Conservation (phyloP, 495 filamentous ascomycete genomes). For the Tuber microsphaerosporum region DNA sequence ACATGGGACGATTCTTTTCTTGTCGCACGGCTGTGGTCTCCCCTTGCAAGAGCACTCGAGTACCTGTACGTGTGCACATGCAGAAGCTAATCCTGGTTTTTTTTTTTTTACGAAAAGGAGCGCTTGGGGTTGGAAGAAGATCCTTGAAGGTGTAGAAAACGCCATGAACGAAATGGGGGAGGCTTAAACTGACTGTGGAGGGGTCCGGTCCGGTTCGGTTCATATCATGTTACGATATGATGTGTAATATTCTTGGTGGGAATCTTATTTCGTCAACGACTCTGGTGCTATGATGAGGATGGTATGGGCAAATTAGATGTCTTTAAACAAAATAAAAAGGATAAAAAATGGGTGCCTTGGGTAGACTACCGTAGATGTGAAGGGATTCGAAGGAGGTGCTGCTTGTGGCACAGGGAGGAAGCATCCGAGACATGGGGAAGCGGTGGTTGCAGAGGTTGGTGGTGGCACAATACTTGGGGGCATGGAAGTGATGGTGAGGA, state of each 20-base stretch:
- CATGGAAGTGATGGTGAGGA: neutral
- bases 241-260: constrained; percentile 19
- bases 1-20: constrained; percentile 14
- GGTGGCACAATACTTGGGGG: neutral
- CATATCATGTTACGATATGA: constrained; percentile 32
- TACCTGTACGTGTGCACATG: constrained; percentile 24
- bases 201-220: constrained; percentile 9
- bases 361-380: neutral
- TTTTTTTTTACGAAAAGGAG: constrained; percentile 27
- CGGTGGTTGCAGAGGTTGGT: neutral
- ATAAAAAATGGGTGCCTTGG: neutral
- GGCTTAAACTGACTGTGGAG: neutral
- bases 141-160: constrained; percentile 24
- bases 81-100: constrained; percentile 23
- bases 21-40: constrained; percentile 6
- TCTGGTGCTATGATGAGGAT: neutral
- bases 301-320: neutral
- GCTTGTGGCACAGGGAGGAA: neutral
- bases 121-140: constrained; percentile 33
- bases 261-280: neutral
- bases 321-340: neutral
- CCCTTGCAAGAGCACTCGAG: constrained; percentile 2
- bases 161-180: constrained; percentile 7
- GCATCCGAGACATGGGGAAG: constrained; percentile 5
- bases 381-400: neutral